These are phyloP conservation scores for Fusarium ramigenum DNA, from an alignment of 2,329 filamentous ascomycete genomes.

Conservation along the genomic window DNA sequence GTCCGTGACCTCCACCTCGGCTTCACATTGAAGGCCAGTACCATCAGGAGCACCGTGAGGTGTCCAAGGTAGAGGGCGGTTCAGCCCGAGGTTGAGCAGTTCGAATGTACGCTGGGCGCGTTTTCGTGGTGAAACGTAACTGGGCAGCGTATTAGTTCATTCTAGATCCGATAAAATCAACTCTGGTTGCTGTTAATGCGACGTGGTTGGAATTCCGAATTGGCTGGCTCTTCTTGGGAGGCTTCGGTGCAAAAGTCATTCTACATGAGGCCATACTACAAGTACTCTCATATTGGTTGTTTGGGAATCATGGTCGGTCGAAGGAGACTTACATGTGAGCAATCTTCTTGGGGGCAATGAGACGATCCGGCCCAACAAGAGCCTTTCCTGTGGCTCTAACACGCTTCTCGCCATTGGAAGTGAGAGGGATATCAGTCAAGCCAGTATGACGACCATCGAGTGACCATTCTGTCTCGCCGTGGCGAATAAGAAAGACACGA, in stretches of 20 bases:
- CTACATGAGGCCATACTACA: not conserved
- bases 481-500: slow-evolving; percentile 83
- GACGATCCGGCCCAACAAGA: slow-evolving; percentile 81
- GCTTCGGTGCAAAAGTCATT: not conserved
- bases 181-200: not conserved
- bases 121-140: slow-evolving; percentile 85
- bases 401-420: slow-evolving; percentile 80
- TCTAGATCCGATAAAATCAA: not conserved
- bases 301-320: not conserved
- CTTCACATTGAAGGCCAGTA: slow-evolving; percentile 60
- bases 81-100: slow-evolving; percentile 78
- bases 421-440: slow-evolving; percentile 85
- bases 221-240: not conserved
- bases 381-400: slow-evolving; percentile 81
- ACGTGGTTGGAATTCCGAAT: not conserved
- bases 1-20: slow-evolving; percentile 73
- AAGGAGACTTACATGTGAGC: slow-evolving; percentile 75
- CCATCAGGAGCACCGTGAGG: slow-evolving; percentile 53
- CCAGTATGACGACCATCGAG: slow-evolving; percentile 87
- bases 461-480: slow-evolving; percentile 97
- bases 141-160: slow-evolving; percentile 43
- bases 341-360: slow-evolving; percentile 85
- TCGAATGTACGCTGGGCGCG: slow-evolving; percentile 92
- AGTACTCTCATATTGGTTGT: not conserved
- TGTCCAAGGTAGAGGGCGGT: slow-evolving; percentile 76